Evolutionary conservation across 2,329 filamentous ascomycete species (phyloP), one percentile per base, ranked within the genome.

Genomic region (Fusarium cicatricum): DNA sequence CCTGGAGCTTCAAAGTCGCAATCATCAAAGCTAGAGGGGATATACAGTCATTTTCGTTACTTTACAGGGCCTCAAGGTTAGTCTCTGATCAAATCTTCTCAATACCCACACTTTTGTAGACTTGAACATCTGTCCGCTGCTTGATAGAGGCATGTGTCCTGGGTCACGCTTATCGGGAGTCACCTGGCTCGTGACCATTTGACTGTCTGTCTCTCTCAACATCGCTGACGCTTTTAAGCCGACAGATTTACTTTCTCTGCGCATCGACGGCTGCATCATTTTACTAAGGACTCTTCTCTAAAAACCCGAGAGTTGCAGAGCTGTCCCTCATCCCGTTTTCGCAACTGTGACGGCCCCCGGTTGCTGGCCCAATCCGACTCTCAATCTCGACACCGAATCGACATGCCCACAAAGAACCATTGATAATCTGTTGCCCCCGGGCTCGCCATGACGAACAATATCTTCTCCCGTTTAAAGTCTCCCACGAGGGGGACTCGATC

Each of bases 381-480:
- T 37, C n/a, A 32, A 33, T 15, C 43, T 28, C 50, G 36, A 54
- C 28, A 32, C 15, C 32, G 33, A 17, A 38, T 16, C 58, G 63
- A 68, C 14, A 69, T 69, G 63, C 53, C 9, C 49, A 40, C 15
- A 14, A 16, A 38, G 32, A 19, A 21, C 16, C 28, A 52, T 43
- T 17, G 21, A 41, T 66, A 42, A 65, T 52, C 26, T 19, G 15
- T 47, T 29, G 26, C 45, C 37, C 14, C 33, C 28, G 40, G 51
- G 42, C 33, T 53, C 42, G 60, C 56, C 42, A 83, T 83, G 80
- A 69, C 80, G 43, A 75, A 77, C 45, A 81, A 81, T 47, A 70
- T 81, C 42, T 81, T 84, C 61, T 78, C 79, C 19, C 78, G 75
- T 48, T 72, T 81, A 32, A 72, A 59, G 9, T 64, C 68, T 17